Evolutionary conservation across 106 monocot genomes (phyloP).

Genomic region (Dioscorea dumetorum): DNA sequence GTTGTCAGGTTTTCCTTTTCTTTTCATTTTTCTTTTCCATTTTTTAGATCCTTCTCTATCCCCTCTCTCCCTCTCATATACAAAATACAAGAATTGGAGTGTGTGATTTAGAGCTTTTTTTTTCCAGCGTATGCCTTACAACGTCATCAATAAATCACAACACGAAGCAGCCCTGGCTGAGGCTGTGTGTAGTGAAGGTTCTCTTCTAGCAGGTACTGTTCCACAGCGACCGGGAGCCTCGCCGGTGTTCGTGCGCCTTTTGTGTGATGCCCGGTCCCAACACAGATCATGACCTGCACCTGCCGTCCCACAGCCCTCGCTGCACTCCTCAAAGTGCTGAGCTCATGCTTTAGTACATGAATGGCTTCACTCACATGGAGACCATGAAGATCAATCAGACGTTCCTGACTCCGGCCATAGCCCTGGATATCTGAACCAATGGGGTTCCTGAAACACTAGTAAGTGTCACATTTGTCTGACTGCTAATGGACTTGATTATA

Average conservation of each 20-base stretch:
- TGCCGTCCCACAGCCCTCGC: constrained; percentile 53
- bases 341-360: constrained; percentile 76
- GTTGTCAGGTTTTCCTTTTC: not conserved
- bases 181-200: constrained; percentile 57
- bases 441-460: constrained; percentile 38
- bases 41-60: not conserved
- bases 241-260: constrained; percentile 70
- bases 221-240: constrained; percentile 63
- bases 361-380: constrained; percentile 87
- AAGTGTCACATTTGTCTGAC: not conserved
- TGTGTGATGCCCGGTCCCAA: constrained; percentile 80
- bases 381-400: constrained; percentile 73
- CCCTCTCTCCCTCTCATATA: constrained; percentile 10
- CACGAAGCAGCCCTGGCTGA: constrained; percentile 78
- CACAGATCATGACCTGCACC: constrained; percentile 69
- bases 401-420: constrained; percentile 43
- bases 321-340: constrained; percentile 43
- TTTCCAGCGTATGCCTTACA: constrained; percentile 2
- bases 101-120: constrained; percentile 1
- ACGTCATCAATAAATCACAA: constrained; percentile 53
- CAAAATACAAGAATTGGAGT: constrained; percentile 13
- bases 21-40: no score
- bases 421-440: constrained; percentile 25
- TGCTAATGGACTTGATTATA: not conserved
- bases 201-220: constrained; percentile 72